phyloP scores from a whole-genome alignment of 306 rosid genomes.

The Cicer chorassanicum region DNA sequence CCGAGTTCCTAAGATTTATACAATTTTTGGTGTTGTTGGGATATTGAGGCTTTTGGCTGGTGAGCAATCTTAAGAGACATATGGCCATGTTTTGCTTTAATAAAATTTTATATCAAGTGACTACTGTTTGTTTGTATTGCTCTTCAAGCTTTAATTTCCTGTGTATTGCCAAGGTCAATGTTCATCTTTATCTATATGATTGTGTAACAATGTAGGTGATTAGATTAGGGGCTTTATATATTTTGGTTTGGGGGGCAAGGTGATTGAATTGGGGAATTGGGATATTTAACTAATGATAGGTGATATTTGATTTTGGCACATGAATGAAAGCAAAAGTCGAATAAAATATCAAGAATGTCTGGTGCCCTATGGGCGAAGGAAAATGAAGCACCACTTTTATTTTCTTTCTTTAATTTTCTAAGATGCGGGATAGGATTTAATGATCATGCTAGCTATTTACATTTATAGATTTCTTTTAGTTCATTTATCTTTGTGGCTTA shows the following conservation, averaged over 20 bases:
- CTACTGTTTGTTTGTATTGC: constrained; percentile 6
- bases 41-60: constrained; percentile 88
- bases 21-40: constrained; percentile 85
- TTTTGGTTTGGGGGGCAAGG: neutral
- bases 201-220: constrained; percentile 17
- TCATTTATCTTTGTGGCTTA: constrained; percentile 36
- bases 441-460: constrained; percentile 37
- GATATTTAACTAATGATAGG: constrained; percentile 19
- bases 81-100: constrained; percentile 30
- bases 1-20: constrained; percentile 77
- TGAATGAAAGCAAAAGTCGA: constrained; percentile 27
- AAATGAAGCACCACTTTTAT: neutral
- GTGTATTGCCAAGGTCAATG: constrained; percentile 24
- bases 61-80: constrained; percentile 50
- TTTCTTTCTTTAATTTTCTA: constrained; percentile 7
- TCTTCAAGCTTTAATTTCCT: constrained; percentile 22
- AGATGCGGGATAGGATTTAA: constrained; percentile 27
- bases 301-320: constrained; percentile 19
- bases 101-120: constrained; percentile 30
- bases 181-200: constrained; percentile 34
- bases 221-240: neutral
- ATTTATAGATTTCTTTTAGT: constrained; percentile 31
- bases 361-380: constrained; percentile 17
- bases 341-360: constrained; percentile 5
- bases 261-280: constrained; percentile 24